Base-by-base conservation (phyloP, 1,284 basidiomycete species). In the Sporisorium exsertum region DNA sequence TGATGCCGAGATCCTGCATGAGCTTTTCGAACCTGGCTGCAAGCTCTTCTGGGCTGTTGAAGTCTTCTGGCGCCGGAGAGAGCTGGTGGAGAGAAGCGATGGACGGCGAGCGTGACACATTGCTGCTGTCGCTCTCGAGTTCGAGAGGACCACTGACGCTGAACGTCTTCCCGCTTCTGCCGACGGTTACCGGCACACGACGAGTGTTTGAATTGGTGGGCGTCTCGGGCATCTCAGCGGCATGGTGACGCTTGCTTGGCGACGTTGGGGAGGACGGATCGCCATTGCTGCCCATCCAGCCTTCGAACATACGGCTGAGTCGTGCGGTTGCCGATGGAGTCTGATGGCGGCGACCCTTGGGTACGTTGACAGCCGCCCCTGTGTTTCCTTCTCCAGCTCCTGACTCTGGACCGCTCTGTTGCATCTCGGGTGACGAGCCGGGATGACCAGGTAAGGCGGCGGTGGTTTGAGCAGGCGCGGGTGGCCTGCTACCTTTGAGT, bases 1-100 rank as follows among this genome's bases (percentile, higher is more conserved):
- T 93, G 64, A 94, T 84, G 13, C 90, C 92, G 1, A 81, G 65
- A 51, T 81, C 80, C 27, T 64, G 56, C 80, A 80, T 80, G 1
- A 81, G 65, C 50, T 53, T 51, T 37, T 80, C 78, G 42, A 80
- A 81, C 15, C 79, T 56, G 7, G 46, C 37, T 13, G 58, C 37
- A 2, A 81, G 62, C 29, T 68, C 74, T 26, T 77, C 72, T 7
- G 64, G 64, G 35, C 51, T 64, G 45, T 68, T 55, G 12, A 71
- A 49, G 16, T 52, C 64, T 20, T 24, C 64, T 1, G 43, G 50
- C 18, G 58, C 68, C 5, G 73, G 73, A 5, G 68, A 72, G 1
- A 64, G 52, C 42, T 66, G 64, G 16, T 57, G 29, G 2, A 76
- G 29, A 5, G 68, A 76, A 6, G 37, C 42, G 6, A 76, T 58